Percentiles rank a stretch among this genome's conserved stretches.
Conservation (phyloP, 768 basidiomycete genomes). For the Sporobolomyces pararoseus region DNA sequence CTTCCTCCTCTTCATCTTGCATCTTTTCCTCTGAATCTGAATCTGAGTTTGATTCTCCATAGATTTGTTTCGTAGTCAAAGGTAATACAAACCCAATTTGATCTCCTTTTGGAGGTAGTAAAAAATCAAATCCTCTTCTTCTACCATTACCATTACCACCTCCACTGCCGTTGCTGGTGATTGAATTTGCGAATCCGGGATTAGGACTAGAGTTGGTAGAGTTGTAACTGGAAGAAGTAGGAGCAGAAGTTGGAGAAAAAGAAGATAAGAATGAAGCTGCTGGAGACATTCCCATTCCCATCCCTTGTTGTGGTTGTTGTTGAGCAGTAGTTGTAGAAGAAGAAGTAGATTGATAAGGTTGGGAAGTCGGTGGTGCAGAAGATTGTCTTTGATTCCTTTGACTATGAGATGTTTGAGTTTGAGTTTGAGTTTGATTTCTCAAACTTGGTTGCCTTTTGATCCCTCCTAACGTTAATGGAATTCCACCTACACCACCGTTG, state of each 20-base stretch:
- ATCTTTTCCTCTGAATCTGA: too few relatives aligned
- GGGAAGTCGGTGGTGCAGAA: not conserved
- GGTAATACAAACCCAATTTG: slow-evolving; percentile 17
- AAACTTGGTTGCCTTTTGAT: slow-evolving; percentile 13
- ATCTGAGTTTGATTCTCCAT: not conserved
- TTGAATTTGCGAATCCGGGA: not conserved
- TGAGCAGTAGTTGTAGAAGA: not conserved
- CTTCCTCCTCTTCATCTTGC: slow-evolving; percentile 21
- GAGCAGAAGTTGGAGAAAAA: slow-evolving; percentile 24
- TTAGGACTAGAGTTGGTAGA: too few relatives aligned
- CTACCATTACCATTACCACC: not conserved
- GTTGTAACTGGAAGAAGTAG: not conserved
- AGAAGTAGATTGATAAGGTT: not conserved
- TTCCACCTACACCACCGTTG: not conserved
- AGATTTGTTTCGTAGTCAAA: not conserved
- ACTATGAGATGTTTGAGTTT: not conserved
- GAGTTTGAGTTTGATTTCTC: slow-evolving; percentile 12
- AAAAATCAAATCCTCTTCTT: too few relatives aligned
- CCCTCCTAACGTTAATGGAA: not conserved
- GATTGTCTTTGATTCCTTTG: not conserved
- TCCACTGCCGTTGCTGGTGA: not conserved
- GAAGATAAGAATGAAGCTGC: slow-evolving; percentile 43
- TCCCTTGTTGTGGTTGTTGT: too few relatives aligned
- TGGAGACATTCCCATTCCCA: slow-evolving; percentile 14
- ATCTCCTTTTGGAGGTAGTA: slow-evolving; percentile 14